Base-by-base conservation (phyloP, 2,329 filamentous ascomycete genomes). In the Proliferodiscus dingleyae region DNA sequence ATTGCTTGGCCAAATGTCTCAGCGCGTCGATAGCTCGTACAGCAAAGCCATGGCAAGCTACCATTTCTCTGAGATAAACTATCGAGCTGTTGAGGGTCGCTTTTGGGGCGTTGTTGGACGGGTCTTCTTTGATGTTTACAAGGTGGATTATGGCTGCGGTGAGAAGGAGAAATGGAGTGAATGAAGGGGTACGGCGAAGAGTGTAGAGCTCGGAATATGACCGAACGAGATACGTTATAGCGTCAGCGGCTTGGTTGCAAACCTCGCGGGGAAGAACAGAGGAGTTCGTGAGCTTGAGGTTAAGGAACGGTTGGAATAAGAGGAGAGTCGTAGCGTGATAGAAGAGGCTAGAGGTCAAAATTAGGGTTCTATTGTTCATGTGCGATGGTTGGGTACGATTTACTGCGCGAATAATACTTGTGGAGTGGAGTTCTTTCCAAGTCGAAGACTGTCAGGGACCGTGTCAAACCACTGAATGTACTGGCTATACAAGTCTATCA, bases 351-450 rank as follows among this genome's bases (percentile, higher is more conserved):
- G 24, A 26, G 29, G 8, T 32, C 15, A 5, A 8, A 15, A 15
- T 32, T 13, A 32, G 29, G n/a, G n/a, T n/a, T n/a, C n/a, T 32
- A 32, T 32, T 7, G 8, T 7, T 32, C 30, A 29, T 11, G 4
- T 18, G n/a, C 2, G 23, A 41, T 19, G 33, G 40, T 2, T 8
- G 22, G 21, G 30, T 11, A 18, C 11, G 13, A 73, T 83, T 70
- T 68, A 87, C 83, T 87, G 83, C 24, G 84, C 74, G 50, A 85
- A 81, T 19, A 88, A 66, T 33, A 87, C 81, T 40, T 85, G 80
- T 11, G 84, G 83, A 5, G 83, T 81, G 44, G 84, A 84, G 53
- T 81, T 84, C 53, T 83, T 75, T 2, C 79, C 78, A 3, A 87
- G 62, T 22, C 75, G 70, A 44, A 88, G 68, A 3, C 77, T 74